Percentiles rank a stretch among this genome's conserved stretches.
These are phyloP conservation scores for Thelephora aurantiotincta DNA, from an alignment of 768 basidiomycete genomes.

Conservation along the genomic window DNA sequence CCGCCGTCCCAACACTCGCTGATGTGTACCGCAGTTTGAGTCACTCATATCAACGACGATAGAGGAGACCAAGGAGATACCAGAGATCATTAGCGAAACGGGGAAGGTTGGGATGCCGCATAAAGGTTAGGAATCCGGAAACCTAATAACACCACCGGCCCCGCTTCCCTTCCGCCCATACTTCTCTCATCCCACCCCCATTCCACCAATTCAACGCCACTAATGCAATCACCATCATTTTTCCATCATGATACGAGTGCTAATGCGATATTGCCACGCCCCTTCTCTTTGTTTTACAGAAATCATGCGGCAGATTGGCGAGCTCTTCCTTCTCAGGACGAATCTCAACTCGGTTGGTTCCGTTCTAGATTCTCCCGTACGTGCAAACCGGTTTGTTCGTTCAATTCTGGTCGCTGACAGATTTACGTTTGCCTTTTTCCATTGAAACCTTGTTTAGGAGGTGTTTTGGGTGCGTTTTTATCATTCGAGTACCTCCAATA, in stretches of 20 bases:
- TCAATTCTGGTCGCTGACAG: neutral
- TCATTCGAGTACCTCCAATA: slow-evolving; percentile 1
- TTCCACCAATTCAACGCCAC: too few relatives aligned
- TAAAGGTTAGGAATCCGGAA: slow-evolving; percentile 33
- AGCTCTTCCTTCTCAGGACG: slow-evolving; percentile 83
- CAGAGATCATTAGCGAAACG: slow-evolving; percentile 84
- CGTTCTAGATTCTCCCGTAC: slow-evolving; percentile 87
- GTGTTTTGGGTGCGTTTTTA: slow-evolving; percentile 71
- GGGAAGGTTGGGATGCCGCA: slow-evolving; percentile 89
- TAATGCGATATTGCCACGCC: neutral
- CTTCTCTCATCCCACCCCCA: slow-evolving; percentile 1
- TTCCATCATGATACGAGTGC: neutral
- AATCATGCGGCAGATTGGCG: slow-evolving; percentile 96
- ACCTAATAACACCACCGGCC: neutral
- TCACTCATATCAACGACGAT: slow-evolving; percentile 86
- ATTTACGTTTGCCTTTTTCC: neutral
- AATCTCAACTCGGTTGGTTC: slow-evolving; percentile 94
- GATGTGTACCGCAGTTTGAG: slow-evolving; percentile 48
- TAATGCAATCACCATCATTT: neutral
- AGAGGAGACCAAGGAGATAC: slow-evolving; percentile 93
- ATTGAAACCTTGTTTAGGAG: slow-evolving; percentile 35
- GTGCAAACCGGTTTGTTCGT: slow-evolving; percentile 17
- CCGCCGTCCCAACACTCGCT: neutral
- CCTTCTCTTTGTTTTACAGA: slow-evolving; percentile 27
- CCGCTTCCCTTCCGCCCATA: neutral